These are phyloP conservation scores for Tardiomyces depauwii DNA, from an alignment of 1,139 yeast genomes.

Conservation along the genomic window DNA sequence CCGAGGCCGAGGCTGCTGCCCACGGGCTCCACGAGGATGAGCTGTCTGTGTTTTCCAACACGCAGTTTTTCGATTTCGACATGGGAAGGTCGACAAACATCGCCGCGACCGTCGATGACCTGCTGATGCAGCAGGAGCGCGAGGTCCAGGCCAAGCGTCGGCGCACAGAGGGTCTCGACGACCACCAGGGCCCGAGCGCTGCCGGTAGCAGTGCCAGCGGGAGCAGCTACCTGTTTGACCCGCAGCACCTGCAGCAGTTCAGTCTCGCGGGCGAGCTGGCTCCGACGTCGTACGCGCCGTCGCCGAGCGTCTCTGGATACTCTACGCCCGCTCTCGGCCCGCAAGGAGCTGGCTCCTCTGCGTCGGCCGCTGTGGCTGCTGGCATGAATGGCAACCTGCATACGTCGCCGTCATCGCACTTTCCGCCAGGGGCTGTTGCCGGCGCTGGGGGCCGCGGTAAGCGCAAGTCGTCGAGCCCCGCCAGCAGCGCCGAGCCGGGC, in stretches of 20 bases:
- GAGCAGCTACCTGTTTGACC: slow-evolving; percentile 6
- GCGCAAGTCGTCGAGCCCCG: not conserved
- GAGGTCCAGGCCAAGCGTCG: slow-evolving; percentile 21
- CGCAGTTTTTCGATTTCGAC: slow-evolving; percentile 34
- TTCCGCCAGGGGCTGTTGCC: not conserved
- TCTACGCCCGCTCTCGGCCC: not conserved
- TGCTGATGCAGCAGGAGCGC: slow-evolving; percentile 29
- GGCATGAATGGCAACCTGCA: not conserved
- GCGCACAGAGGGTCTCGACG: slow-evolving; percentile 7
- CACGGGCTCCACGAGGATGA: slow-evolving; percentile 22
- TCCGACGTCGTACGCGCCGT: slow-evolving; percentile 6
- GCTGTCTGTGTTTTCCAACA: slow-evolving; percentile 30
- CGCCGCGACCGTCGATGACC: slow-evolving; percentile 29
- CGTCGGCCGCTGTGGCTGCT: not conserved
- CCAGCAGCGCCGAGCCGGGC: not conserved
- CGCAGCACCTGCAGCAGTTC: slow-evolving; percentile 15
- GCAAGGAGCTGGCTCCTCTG: not conserved
- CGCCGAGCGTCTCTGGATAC: not conserved
- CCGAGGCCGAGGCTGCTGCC: slow-evolving; percentile 9
- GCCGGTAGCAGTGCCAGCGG: not conserved
- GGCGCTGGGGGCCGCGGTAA: not conserved
- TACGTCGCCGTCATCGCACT: not conserved
- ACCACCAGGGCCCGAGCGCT: slow-evolving; percentile 6
- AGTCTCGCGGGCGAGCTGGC: slow-evolving; percentile 18
- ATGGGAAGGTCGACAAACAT: slow-evolving; percentile 32